phyloP scores from a whole-genome alignment of 202 grass and related monocot species.

The Carex sylvatica region DNA sequence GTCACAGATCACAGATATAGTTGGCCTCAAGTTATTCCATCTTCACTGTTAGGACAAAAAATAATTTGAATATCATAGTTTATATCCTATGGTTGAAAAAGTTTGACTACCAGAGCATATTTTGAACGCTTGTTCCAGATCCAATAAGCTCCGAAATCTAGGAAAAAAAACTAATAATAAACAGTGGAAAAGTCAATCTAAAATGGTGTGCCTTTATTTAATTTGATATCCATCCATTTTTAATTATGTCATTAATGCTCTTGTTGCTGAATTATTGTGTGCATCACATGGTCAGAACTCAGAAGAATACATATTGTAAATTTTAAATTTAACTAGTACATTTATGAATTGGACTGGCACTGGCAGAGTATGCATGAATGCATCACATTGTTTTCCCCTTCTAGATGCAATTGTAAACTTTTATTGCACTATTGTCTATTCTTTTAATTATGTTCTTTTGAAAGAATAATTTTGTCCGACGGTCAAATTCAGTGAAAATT shows the following conservation, averaged over 20 bases:
- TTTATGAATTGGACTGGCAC: not conserved
- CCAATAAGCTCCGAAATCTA: not conserved
- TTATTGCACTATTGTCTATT: not conserved
- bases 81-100: not conserved
- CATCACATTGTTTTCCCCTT: not conserved
- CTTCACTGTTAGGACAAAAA: not conserved
- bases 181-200: conserved; percentile 8
- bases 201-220: not conserved
- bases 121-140: not conserved
- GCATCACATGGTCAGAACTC: conserved; percentile 13
- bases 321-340: not conserved
- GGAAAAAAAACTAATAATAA: not conserved
- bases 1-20: not conserved
- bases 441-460: not conserved
- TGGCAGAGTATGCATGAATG: not conserved
- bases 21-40: not conserved
- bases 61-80: not conserved
- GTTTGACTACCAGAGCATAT: conserved; percentile 13
- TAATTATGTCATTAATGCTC: conserved; percentile 15
- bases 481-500: not conserved
- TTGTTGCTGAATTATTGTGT: not conserved
- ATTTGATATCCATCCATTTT: conserved; percentile 10
- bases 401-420: not conserved
- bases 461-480: not conserved
- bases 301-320: not conserved